Percentiles rank a stretch among this genome's conserved stretches.
These are phyloP conservation scores for Picocystis sp. DNA, from an alignment of 163 green algal species.

Conservation along the genomic window DNA sequence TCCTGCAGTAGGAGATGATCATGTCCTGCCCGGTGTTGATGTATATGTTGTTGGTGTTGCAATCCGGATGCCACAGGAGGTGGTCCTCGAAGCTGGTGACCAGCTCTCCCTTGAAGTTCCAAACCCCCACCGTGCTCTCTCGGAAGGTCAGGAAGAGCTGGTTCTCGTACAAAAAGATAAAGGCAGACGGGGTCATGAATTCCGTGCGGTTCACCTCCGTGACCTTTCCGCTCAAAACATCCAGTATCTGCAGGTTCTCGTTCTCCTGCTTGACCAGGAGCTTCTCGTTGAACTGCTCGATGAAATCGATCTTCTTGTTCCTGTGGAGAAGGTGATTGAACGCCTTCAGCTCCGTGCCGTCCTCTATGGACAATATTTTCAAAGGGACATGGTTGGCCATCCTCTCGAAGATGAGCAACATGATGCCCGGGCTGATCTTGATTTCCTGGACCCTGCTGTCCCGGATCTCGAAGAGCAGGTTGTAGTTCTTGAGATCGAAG, in stretches of 20 bases:
- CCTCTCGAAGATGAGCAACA: slow-evolving; percentile 29
- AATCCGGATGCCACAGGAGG: slow-evolving; percentile 29
- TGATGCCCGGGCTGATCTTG: slow-evolving; percentile 30
- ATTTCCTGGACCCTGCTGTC: slow-evolving; percentile 24
- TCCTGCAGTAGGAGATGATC: slow-evolving; percentile 33
- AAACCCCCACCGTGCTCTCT: slow-evolving; percentile 25
- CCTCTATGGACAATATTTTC: slow-evolving; percentile 26
- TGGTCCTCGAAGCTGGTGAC: slow-evolving; percentile 33
- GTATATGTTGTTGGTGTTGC: slow-evolving; percentile 40
- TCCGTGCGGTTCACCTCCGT: slow-evolving; percentile 24
- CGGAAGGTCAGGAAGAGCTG: slow-evolving; percentile 31
- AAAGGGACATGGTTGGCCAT: slow-evolving; percentile 15
- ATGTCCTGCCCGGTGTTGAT: slow-evolving; percentile 30
- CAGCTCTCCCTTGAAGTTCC: slow-evolving; percentile 30
- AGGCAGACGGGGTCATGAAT: slow-evolving; percentile 32
- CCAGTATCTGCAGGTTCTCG: slow-evolving; percentile 26
- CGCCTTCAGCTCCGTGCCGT: slow-evolving; percentile 14
- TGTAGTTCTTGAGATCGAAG: slow-evolving; percentile 30
- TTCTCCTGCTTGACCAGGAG: slow-evolving; percentile 36
- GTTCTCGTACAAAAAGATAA: slow-evolving; percentile 41
- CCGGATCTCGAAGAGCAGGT: slow-evolving; percentile 16
- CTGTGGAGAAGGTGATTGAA: slow-evolving; percentile 25
- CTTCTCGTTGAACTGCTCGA: slow-evolving; percentile 35
- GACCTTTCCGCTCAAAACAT: slow-evolving; percentile 15
- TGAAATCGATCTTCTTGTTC: slow-evolving; percentile 32